phyloP scores from a whole-genome alignment of 495 filamentous ascomycete species.

The Trichoderma virens region DNA sequence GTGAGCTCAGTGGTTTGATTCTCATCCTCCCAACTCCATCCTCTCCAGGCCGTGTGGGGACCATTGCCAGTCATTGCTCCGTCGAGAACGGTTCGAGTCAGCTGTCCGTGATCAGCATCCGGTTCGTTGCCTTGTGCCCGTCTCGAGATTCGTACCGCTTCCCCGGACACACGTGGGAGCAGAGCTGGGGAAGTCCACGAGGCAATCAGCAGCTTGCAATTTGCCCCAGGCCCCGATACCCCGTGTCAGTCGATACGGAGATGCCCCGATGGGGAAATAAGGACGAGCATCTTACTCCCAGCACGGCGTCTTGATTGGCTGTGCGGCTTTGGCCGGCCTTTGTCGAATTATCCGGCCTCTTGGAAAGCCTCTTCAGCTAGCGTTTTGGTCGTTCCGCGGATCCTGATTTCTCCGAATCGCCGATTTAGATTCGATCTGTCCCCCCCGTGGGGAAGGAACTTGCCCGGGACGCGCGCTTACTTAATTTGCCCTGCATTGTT shows the following conservation, averaged over 20 bases:
- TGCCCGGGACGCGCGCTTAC: not conserved
- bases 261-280: not conserved
- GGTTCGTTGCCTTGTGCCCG: not conserved
- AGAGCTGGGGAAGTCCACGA: not conserved
- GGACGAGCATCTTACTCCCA: not conserved
- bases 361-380: not conserved
- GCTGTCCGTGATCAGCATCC: too few species aligned
- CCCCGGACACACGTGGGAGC: not conserved
- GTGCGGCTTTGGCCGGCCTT: not conserved
- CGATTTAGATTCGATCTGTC: not conserved
- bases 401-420: slow-evolving; percentile 6
- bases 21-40: not conserved
- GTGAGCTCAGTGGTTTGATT: not conserved
- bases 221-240: not conserved
- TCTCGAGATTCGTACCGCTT: not conserved
- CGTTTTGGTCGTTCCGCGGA: not conserved
- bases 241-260: not conserved
- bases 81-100: not conserved
- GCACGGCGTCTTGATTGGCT: not conserved
- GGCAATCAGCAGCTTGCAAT: not conserved
- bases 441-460: not conserved
- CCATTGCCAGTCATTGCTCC: not conserved
- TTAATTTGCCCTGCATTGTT: not conserved
- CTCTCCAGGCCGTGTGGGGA: not conserved
- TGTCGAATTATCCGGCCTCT: slow-evolving; percentile 2